These are phyloP conservation scores for Malus fusca DNA, from an alignment of 306 rosid genomes.

Conservation along the genomic window DNA sequence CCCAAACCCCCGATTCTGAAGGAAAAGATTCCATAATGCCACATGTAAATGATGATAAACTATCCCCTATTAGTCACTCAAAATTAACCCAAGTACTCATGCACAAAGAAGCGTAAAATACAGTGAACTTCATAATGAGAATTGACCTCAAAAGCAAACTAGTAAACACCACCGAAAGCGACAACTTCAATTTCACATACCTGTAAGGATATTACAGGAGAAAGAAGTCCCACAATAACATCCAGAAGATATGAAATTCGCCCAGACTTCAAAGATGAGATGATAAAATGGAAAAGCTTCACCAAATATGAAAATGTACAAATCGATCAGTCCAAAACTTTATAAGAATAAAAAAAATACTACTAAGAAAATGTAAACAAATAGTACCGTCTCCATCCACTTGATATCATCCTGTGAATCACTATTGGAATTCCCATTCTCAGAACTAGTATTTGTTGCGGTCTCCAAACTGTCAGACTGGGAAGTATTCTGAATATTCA, in stretches of 20 bases:
- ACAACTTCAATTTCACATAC: constrained; percentile 33
- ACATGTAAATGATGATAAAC: not conserved
- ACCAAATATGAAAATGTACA: constrained; percentile 22
- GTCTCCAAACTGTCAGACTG: constrained; percentile 57
- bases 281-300: constrained; percentile 83
- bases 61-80: not conserved
- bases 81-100: not conserved
- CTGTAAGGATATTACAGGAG: constrained; percentile 95
- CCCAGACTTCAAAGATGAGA: constrained; percentile 88
- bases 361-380: not conserved
- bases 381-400: constrained; percentile 97
- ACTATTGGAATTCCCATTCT: constrained; percentile 59
- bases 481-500: constrained; percentile 63
- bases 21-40: not conserved
- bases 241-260: constrained; percentile 80
- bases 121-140: not conserved
- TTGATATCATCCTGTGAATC: constrained; percentile 81
- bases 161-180: not conserved
- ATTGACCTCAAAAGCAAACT: not conserved
- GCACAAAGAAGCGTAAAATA: not conserved
- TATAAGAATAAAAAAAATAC: constrained; percentile 15
- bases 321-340: constrained; percentile 17
- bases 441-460: constrained; percentile 34
- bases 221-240: constrained; percentile 76
- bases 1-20: not conserved